Evolutionary conservation across 2,329 filamentous ascomycete genomes (phyloP).

Genomic region (Xylaria sp.): DNA sequence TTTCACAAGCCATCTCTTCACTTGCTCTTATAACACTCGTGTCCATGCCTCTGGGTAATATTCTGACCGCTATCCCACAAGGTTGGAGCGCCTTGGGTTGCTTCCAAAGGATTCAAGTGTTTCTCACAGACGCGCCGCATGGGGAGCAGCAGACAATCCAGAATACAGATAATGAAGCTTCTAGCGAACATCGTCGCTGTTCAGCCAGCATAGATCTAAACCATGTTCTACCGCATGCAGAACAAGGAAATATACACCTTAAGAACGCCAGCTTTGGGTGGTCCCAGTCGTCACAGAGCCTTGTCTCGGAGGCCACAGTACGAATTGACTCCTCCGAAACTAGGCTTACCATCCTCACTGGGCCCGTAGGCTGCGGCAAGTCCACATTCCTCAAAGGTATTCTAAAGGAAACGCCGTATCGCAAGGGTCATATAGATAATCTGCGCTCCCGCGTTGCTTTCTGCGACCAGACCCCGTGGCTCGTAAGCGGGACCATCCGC

Average conservation of each 20-base stretch:
- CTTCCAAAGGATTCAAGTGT: constrained; percentile 18
- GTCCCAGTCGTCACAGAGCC: constrained; percentile 10
- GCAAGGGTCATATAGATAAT: not conserved
- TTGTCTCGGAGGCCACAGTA: constrained; percentile 11
- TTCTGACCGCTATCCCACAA: constrained; percentile 15
- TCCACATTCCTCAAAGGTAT: constrained; percentile 23
- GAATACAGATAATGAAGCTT: not conserved
- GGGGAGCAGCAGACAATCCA: not conserved
- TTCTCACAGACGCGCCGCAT: constrained; percentile 6
- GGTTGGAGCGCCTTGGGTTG: constrained; percentile 21
- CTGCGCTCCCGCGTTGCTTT: constrained; percentile 12
- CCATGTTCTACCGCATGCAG: not conserved
- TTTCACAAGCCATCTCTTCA: constrained; percentile 23
- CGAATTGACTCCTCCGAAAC: constrained; percentile 9
- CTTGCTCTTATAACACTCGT: constrained; percentile 18
- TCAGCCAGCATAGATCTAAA: not conserved
- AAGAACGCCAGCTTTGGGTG: constrained; percentile 22
- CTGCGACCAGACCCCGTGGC: constrained; percentile 36
- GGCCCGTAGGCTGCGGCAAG: constrained; percentile 22
- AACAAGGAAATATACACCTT: not conserved
- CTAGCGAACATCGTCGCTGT: not conserved
- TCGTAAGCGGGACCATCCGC: constrained; percentile 43
- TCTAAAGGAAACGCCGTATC: constrained; percentile 13
- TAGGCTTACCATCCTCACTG: constrained; percentile 15
- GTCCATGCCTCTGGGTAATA: constrained; percentile 3